These are phyloP conservation scores for Boletus vinaceobasis DNA, from an alignment of 768 basidiomycete genomes.

Conservation along the genomic window DNA sequence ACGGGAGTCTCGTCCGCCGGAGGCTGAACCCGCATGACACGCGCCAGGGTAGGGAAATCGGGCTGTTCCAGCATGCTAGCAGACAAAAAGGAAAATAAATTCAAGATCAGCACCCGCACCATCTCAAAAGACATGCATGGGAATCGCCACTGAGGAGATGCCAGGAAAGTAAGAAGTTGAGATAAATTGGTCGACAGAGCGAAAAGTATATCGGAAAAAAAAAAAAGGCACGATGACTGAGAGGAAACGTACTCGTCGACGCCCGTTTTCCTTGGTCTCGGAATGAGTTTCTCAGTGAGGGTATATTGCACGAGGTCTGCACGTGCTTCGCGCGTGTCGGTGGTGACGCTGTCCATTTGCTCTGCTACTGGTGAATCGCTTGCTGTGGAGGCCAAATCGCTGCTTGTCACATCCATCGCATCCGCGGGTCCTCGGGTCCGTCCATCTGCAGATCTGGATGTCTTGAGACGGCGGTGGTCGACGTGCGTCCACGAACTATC, in stretches of 20 bases:
- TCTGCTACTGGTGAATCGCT: conserved; percentile 38
- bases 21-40: conserved; percentile 68
- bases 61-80: conserved; percentile 62
- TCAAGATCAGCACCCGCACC: conserved; percentile 4
- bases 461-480: conserved; percentile 36
- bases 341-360: conserved; percentile 27
- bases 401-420: conserved; percentile 39
- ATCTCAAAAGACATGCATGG: background rate
- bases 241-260: conserved; percentile 61
- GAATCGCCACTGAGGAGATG: background rate
- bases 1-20: conserved; percentile 55
- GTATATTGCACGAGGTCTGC: conserved; percentile 35
- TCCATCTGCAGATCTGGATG: conserved; percentile 7
- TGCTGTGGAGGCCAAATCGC: conserved; percentile 53
- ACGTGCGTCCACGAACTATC: conserved; percentile 74
- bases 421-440: conserved; percentile 13
- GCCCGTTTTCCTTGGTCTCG: conserved; percentile 60
- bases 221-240: background rate
- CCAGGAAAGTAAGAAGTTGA: background rate
- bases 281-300: conserved; percentile 61
- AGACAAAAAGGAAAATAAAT: background rate
- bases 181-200: background rate
- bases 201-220: background rate
- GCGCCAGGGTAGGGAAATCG: conserved; percentile 51
- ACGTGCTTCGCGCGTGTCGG: conserved; percentile 31